Conservation (phyloP, 108 stramenopile genomes). For the Nannochloropsis salina region DNA sequence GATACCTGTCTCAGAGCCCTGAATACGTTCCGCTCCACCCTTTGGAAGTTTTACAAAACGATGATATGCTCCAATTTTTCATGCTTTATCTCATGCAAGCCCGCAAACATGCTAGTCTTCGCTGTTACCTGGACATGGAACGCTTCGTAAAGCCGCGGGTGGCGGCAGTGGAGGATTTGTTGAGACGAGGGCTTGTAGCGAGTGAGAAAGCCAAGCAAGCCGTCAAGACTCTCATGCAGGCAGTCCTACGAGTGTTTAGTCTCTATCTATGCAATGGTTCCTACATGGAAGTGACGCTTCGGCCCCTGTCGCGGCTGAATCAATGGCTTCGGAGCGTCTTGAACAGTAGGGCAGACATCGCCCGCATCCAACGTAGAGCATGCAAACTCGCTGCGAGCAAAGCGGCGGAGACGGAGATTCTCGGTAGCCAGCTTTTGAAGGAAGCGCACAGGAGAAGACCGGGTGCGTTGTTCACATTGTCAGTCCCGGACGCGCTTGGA, state of each 20-base stretch:
- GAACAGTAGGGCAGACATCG: neutral
- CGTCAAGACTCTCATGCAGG: neutral
- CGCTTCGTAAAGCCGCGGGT: slow-evolving; percentile 1
- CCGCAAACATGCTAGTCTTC: neutral
- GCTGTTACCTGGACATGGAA: slow-evolving; percentile 12
- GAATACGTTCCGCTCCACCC: neutral
- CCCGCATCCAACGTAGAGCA: neutral
- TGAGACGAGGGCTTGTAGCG: neutral
- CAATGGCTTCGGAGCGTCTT: neutral
- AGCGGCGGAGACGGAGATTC: neutral
- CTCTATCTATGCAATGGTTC: neutral
- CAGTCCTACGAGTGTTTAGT: neutral
- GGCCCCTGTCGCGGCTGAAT: neutral
- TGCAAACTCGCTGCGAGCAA: neutral
- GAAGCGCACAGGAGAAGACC: neutral
- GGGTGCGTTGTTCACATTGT: neutral
- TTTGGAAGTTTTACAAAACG: neutral
- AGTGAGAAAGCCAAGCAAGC: neutral
- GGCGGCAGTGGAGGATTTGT: neutral
- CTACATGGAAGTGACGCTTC: neutral
- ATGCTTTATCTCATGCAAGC: slow-evolving; percentile 15
- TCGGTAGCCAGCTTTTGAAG: slow-evolving; percentile 12
- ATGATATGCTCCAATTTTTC: neutral
- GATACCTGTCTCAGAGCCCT: neutral
- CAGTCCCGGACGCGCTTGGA: neutral